Conservation (phyloP, 371 early-diverging fungal species). For the Mucor circinelloides region DNA sequence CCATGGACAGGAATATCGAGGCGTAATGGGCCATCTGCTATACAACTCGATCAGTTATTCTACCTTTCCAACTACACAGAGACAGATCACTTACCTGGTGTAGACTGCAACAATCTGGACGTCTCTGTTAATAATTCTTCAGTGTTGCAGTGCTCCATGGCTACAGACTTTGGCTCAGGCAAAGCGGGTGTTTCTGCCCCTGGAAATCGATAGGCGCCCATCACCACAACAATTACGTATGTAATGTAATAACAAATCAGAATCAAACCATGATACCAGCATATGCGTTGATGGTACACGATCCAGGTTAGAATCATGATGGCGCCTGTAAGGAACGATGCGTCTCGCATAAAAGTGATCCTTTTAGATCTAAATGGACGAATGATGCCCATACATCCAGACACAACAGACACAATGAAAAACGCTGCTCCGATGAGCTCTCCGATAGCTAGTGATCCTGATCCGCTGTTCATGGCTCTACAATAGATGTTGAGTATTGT, state of each 20-base stretch:
- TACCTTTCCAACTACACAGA: neutral
- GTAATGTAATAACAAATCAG: constrained; percentile 56
- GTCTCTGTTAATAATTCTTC: constrained; percentile 37
- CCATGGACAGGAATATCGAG: constrained; percentile 37
- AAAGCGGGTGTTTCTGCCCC: constrained; percentile 31
- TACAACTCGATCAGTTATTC: neutral
- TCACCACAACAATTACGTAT: constrained; percentile 62
- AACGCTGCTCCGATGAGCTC: constrained; percentile 82
- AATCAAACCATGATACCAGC: constrained; percentile 60
- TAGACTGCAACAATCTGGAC: constrained; percentile 22
- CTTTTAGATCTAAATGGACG: constrained; percentile 65
- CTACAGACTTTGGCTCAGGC: constrained; percentile 30
- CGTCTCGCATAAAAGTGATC: constrained; percentile 72
- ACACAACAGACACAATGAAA: constrained; percentile 75
- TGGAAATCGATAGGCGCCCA: constrained; percentile 36
- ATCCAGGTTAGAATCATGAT: constrained; percentile 64
- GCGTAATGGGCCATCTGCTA: constrained; percentile 18
- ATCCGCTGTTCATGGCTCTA: constrained; percentile 72
- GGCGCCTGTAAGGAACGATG: constrained; percentile 71
- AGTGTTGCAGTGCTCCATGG: constrained; percentile 16
- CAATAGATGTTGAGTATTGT: neutral
- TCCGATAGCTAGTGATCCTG: constrained; percentile 80
- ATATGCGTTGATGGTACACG: constrained; percentile 61
- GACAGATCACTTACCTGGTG: neutral
- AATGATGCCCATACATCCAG: constrained; percentile 74